Evolutionary conservation across 2,329 filamentous ascomycete genomes (phyloP), one percentile per base, ranked within the genome.

Genomic region (Fusarium sacchari): DNA sequence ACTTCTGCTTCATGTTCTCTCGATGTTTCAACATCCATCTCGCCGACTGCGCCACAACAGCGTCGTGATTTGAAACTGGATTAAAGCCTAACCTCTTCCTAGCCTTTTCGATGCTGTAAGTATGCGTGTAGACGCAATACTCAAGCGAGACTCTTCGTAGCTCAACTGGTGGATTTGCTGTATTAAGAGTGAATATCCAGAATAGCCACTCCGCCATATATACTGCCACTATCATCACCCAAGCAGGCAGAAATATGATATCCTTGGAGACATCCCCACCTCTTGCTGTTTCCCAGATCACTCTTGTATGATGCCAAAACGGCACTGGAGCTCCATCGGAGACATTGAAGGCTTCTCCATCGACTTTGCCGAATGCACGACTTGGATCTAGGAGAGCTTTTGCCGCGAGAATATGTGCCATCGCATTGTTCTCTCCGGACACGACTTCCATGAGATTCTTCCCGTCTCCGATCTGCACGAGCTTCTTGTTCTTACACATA

Each of bases 401-500:
- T 7, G 79, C 79, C 2, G 74, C 79, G 3, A 81, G 72, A 5
- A 77, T 12, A 44, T 81, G 80, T 1, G 73, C 78, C 6, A 42
- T 60, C 1, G 77, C 78, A 5, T 65, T 68, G 61, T 81, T 81
- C 1, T 76, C 74, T 1, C 64, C 78, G 4, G 79, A 81, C 1
- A 77, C 73, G 6, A 80, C 78, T 24, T 78, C 76, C 70, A 81
- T 74, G 15, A 75, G 6, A 39, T 80, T 81, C 3, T 53, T 30
- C 7, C 78, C 79, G 7, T 47, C 14, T 2, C 80, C 79, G 20
- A 81, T 74, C 39, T 78, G 77, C 9, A 77, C 64, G 17, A 80
- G 73, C 3, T 80, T 79, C 73, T 82, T 77, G 55, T 83, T 81
- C 20, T 77, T 81, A 32, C 84, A 80, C 80, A 83, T 81, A 71